A percentile compares a stretch with the other conserved stretches of the same genome.
Evolutionary conservation across 768 basidiomycete genomes (phyloP).

Genomic region (Nidula microcarpa): DNA sequence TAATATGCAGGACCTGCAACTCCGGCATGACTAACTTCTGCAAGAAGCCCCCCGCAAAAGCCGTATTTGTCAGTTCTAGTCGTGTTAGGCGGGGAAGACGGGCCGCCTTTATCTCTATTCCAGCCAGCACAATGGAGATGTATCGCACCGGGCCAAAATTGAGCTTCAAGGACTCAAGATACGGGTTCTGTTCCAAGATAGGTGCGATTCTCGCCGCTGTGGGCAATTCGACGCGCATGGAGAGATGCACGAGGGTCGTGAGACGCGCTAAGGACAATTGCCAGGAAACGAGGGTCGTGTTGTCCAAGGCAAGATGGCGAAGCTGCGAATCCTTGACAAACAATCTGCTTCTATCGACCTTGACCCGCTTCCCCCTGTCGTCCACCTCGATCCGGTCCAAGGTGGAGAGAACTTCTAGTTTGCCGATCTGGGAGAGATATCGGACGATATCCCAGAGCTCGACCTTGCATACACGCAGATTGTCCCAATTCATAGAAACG

Average conservation of each 20-base stretch:
- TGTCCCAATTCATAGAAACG: conserved; percentile 34
- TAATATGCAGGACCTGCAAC: conserved; percentile 9
- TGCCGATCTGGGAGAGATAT: conserved; percentile 27
- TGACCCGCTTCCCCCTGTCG: background rate
- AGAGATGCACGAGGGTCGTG: conserved; percentile 3
- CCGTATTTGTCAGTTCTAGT: too few relatives aligned
- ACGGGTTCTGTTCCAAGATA: background rate
- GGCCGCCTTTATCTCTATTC: too few relatives aligned
- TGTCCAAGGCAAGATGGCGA: background rate
- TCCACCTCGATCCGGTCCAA: conserved; percentile 23
- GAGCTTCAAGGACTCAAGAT: too few relatives aligned
- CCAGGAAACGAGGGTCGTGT: background rate
- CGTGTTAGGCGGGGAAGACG: too few relatives aligned
- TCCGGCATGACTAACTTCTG: conserved; percentile 1
- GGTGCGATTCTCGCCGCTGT: background rate
- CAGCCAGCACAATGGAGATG: too few relatives aligned
- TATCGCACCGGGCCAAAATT: too few relatives aligned
- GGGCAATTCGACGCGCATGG: background rate
- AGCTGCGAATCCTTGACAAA: background rate
- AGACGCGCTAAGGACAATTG: background rate
- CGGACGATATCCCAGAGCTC: conserved; percentile 28
- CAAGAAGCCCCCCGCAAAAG: too few relatives aligned
- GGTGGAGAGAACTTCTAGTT: conserved; percentile 22
- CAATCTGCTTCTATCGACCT: background rate
- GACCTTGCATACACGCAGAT: conserved; percentile 32